Evolutionary conservation across 2,329 filamentous ascomycete species (phyloP).

Genomic region (Lasiodiplodia sp.): DNA sequence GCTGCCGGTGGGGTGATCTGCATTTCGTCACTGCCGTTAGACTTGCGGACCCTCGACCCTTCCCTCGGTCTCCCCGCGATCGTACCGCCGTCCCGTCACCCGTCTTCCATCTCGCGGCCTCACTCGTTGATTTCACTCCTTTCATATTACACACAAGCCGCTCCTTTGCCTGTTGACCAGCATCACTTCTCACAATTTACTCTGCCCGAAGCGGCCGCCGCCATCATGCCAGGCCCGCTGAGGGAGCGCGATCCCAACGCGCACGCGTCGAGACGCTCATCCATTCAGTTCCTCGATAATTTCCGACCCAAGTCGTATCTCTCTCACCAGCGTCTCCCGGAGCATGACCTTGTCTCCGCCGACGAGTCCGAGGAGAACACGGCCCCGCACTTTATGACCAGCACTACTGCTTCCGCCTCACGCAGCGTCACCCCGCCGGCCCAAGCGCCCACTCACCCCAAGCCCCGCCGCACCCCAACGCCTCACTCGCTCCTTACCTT

Average conservation of each 20-base stretch:
- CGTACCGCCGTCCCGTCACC: constrained; percentile 4
- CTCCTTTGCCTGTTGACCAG: constrained; percentile 12
- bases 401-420: constrained; percentile 39
- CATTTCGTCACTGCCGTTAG: constrained; percentile 14
- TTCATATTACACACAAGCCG: not conserved
- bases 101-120: not conserved
- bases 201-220: not conserved
- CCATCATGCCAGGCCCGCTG: constrained; percentile 33
- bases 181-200: not conserved
- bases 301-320: constrained; percentile 14
- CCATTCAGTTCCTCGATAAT: constrained; percentile 10
- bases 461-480: constrained; percentile 24
- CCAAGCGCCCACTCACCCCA: constrained; percentile 5
- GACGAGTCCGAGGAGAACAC: constrained; percentile 23
- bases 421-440: constrained; percentile 32
- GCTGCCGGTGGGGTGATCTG: not conserved
- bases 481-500: constrained; percentile 25
- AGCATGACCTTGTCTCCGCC: constrained; percentile 33
- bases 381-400: constrained; percentile 35
- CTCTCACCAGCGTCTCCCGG: constrained; percentile 21
- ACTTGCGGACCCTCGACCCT: constrained; percentile 1
- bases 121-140: constrained; percentile 18
- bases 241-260: constrained; percentile 36
- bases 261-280: constrained; percentile 30
- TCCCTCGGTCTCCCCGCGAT: constrained; percentile 14